Percentiles rank a stretch among this genome's conserved stretches.
These are phyloP conservation scores for Salix caprea DNA, from an alignment of 345 rosid species.

Conservation along the genomic window DNA sequence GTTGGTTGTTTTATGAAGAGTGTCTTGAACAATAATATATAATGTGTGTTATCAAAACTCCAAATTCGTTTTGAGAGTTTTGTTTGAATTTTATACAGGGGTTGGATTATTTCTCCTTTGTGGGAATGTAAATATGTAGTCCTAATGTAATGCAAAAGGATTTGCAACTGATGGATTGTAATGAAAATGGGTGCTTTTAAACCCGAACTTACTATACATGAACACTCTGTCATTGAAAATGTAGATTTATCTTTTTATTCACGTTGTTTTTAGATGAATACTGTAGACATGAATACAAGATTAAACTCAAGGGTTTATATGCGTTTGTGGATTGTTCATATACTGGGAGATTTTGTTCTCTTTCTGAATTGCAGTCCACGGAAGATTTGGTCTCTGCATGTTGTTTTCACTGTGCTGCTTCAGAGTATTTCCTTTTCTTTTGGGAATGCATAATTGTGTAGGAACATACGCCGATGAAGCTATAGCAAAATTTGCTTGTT, in stretches of 20 bases:
- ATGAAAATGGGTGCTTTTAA: constrained; percentile 18
- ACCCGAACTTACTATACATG: constrained; percentile 3
- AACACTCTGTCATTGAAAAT: not conserved
- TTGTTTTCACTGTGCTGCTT: not conserved
- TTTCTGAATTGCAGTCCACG: not conserved
- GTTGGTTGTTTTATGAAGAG: constrained; percentile 11
- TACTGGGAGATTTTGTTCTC: not conserved
- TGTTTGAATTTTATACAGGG: constrained; percentile 6
- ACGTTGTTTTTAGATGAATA: not conserved
- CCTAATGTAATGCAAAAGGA: constrained; percentile 14
- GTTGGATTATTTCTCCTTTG: constrained; percentile 26
- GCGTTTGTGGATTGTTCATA: not conserved
- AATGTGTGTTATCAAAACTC: constrained; percentile 20
- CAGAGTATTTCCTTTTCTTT: not conserved
- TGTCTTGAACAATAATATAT: constrained; percentile 19
- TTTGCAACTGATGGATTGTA: constrained; percentile 12
- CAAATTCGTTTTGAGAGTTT: constrained; percentile 22
- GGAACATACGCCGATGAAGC: not conserved
- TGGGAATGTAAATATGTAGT: constrained; percentile 47
- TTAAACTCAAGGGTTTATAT: not conserved
- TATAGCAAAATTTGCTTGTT: not conserved
- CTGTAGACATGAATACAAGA: not conserved
- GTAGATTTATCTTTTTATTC: not conserved
- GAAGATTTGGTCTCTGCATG: not conserved
- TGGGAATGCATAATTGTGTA: not conserved